phyloP scores from a whole-genome alignment of 257 asterid species.

The Coffea canephora region DNA sequence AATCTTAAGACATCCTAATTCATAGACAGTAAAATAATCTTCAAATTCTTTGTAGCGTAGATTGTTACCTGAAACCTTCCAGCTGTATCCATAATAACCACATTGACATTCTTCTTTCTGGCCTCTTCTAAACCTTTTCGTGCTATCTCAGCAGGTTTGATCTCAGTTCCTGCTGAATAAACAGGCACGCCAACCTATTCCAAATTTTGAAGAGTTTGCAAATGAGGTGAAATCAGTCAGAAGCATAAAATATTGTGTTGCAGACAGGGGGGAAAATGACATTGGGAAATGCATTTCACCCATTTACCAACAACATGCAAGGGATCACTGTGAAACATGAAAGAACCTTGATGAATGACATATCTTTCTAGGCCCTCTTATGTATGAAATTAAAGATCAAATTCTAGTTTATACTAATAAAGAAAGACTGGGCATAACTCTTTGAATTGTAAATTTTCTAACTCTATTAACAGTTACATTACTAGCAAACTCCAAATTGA shows the following conservation, averaged over 20 bases:
- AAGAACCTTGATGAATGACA: neutral
- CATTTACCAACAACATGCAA: neutral
- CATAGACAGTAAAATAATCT: conserved; percentile 7
- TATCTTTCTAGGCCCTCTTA: neutral
- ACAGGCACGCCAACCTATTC: conserved; percentile 94
- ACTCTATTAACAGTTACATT: neutral
- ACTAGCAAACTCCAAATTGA: neutral
- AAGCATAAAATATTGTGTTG: neutral
- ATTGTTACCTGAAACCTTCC: conserved; percentile 91
- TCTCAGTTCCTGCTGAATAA: conserved; percentile 80
- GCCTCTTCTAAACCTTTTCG: conserved; percentile 86
- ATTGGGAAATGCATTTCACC: neutral
- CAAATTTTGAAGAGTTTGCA: conserved; percentile 31
- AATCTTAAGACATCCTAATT: conserved; percentile 7
- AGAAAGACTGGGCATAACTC: too few relatives aligned
- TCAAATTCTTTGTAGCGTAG: conserved; percentile 21
- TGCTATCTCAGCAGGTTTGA: conserved; percentile 95
- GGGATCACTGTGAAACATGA: neutral
- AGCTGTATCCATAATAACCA: conserved; percentile 99
- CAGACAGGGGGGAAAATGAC: neutral
- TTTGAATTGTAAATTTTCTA: neutral
- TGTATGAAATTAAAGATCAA: neutral
- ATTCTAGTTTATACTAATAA: neutral
- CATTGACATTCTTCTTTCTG: conserved; percentile 70
- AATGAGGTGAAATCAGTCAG: conserved; percentile 14